These are phyloP conservation scores for Penstemon barbatus DNA, from an alignment of 257 asterid species.

Conservation along the genomic window DNA sequence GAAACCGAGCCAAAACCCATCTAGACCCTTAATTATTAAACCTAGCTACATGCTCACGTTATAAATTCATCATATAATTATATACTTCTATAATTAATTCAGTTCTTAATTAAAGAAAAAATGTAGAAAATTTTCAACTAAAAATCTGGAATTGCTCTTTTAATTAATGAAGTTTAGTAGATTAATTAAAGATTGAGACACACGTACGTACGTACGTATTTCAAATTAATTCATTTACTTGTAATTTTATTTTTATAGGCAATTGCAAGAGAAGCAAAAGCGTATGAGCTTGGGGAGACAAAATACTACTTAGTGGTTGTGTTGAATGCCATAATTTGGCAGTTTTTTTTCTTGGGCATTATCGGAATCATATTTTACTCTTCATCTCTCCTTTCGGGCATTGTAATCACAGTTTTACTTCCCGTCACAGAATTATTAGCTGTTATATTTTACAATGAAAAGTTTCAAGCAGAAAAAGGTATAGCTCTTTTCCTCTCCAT, in stretches of 20 bases:
- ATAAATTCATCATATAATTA: too few species aligned
- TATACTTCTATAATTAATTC: too few species aligned
- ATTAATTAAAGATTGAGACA: too few species aligned
- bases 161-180: too few species aligned
- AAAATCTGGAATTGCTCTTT: too few species aligned
- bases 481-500: slow-evolving; percentile 41
- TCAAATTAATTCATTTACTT: background rate
- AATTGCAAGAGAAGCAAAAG: slow-evolving; percentile 42
- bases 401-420: slow-evolving; percentile 29
- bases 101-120: too few species aligned
- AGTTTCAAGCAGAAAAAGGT: slow-evolving; percentile 44
- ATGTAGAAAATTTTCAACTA: too few species aligned
- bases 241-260: slow-evolving; percentile 36
- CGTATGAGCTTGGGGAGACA: slow-evolving; percentile 39
- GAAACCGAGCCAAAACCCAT: too few species aligned
- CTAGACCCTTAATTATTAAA: too few species aligned
- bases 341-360: slow-evolving; percentile 40
- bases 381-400: slow-evolving; percentile 43
- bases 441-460: slow-evolving; percentile 37
- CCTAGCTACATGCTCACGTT: too few species aligned
- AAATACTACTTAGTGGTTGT: slow-evolving; percentile 40
- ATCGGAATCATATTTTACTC: slow-evolving; percentile 46
- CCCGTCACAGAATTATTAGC: slow-evolving; percentile 37
- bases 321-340: slow-evolving; percentile 37
- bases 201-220: too few species aligned